Percentiles rank a stretch among this genome's conserved stretches.
Conservation (phyloP, 2,329 filamentous ascomycete genomes). For the Aspergillus pseudoviridinutans region DNA sequence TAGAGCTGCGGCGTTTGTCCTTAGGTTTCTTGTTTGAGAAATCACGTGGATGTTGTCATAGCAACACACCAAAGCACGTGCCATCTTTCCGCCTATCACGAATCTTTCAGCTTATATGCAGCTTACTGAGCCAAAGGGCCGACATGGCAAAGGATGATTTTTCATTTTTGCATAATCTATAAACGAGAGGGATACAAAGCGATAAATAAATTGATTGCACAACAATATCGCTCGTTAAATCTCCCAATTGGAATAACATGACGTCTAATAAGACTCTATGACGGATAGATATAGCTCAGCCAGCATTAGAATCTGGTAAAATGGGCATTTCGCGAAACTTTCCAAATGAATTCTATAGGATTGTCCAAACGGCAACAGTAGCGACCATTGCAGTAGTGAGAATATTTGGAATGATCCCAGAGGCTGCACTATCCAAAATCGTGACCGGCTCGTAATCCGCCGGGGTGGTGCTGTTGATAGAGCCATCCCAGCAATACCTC, state of each 20-base stretch:
- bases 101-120: not conserved
- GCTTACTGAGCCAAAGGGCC: not conserved
- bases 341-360: not conserved
- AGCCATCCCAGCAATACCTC: conserved; percentile 87
- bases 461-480: conserved; percentile 36
- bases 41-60: conserved; percentile 10
- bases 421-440: conserved; percentile 4
- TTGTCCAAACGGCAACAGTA: conserved; percentile 1
- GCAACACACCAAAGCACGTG: conserved; percentile 5
- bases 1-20: not conserved
- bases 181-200: not conserved
- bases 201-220: not conserved
- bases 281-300: not conserved
- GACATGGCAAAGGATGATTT: not conserved
- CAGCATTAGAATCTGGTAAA: not conserved
- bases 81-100: not conserved
- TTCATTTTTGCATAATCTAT: not conserved
- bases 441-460: conserved; percentile 42
- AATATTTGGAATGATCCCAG: not conserved
- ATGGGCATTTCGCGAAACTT: not conserved
- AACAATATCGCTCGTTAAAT: not conserved
- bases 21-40: conserved; percentile 8
- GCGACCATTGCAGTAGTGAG: not conserved
- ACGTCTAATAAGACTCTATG: too few relatives aligned
- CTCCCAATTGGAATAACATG: not conserved